These are phyloP conservation scores for Paratinospora sagittata DNA, from an alignment of 164 flowering plant genomes.

Conservation along the genomic window DNA sequence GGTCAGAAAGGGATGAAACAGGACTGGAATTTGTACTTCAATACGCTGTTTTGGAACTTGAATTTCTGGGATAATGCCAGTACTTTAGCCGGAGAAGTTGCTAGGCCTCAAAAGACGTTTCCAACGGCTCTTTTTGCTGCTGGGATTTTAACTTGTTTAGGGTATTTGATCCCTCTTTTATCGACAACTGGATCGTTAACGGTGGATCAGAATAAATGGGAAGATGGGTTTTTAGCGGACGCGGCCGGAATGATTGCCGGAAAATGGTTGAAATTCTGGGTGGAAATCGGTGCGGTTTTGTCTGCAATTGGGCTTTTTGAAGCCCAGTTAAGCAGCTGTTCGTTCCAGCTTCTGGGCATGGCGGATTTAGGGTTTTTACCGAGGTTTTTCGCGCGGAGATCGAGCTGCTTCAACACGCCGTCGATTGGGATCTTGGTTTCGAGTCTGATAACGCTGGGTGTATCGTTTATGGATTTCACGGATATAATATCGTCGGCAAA, in stretches of 20 bases:
- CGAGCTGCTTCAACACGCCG: constrained; percentile 51
- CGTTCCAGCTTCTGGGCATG: constrained; percentile 55
- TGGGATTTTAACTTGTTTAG: constrained; percentile 40
- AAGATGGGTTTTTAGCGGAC: constrained; percentile 47
- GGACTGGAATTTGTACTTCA: constrained; percentile 72
- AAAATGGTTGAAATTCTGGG: constrained; percentile 48
- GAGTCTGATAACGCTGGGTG: constrained; percentile 32
- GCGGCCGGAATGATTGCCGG: constrained; percentile 48
- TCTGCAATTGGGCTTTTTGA: constrained; percentile 52
- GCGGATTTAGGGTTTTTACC: constrained; percentile 50
- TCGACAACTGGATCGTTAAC: constrained; percentile 40
- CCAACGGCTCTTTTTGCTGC: constrained; percentile 50
- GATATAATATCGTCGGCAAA: constrained; percentile 49
- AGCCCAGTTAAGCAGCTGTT: constrained; percentile 54
- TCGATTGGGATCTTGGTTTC: constrained; percentile 45
- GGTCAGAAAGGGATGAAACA: constrained; percentile 44
- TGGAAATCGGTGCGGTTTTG: constrained; percentile 43
- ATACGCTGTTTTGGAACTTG: constrained; percentile 87
- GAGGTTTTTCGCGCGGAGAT: constrained; percentile 22
- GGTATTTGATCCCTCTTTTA: constrained; percentile 50
- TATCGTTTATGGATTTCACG: constrained; percentile 38
- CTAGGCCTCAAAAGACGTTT: constrained; percentile 45
- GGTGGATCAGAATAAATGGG: constrained; percentile 41
- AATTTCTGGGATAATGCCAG: constrained; percentile 92
- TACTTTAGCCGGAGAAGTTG: constrained; percentile 68